These are phyloP conservation scores for Helminthosporium solani DNA, from an alignment of 2,329 filamentous ascomycete species.

Conservation along the genomic window DNA sequence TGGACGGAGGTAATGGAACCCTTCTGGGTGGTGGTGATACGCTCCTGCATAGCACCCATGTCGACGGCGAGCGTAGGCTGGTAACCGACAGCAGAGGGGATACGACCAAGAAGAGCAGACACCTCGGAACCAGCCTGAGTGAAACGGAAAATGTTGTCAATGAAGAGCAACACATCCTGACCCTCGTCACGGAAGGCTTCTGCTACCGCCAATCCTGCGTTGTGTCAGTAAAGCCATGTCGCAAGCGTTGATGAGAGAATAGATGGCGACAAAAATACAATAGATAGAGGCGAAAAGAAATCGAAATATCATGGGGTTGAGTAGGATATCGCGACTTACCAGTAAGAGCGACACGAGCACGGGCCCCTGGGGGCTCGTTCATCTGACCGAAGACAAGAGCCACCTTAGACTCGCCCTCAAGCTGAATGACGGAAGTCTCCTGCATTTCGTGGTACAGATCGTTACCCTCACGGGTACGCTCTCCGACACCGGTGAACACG, in stretches of 20 bases:
- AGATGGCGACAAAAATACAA: no score
- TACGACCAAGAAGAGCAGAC: conserved; percentile 98
- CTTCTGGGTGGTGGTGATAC: conserved; percentile 99
- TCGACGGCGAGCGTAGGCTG: conserved; percentile 47
- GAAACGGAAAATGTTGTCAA: conserved; percentile 99
- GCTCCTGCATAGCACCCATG: conserved; percentile 75
- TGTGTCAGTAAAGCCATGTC: no score
- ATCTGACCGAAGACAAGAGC: conserved; percentile 99
- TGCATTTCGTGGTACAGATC: conserved; percentile 99
- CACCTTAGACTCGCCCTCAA: conserved; percentile 99
- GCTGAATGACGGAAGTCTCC: conserved; percentile 98
- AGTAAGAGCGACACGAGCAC: conserved; percentile 99
- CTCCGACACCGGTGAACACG: conserved; percentile 99
- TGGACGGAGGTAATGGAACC: conserved; percentile 99
- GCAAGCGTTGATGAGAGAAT: no score
- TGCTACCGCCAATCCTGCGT: conserved; percentile 59
- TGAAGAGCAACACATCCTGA: conserved; percentile 98
- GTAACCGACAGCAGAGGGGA: conserved; percentile 99
- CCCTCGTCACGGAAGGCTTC: conserved; percentile 85
- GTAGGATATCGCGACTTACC: no score
- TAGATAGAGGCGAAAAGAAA: no score
- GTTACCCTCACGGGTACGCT: conserved; percentile 99
- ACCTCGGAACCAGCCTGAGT: conserved; percentile 99
- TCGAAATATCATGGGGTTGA: no score
- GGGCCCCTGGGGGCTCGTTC: conserved; percentile 99